These are phyloP conservation scores for Marasmius tenuissimus DNA, from an alignment of 1,284 basidiomycete species.

Conservation along the genomic window DNA sequence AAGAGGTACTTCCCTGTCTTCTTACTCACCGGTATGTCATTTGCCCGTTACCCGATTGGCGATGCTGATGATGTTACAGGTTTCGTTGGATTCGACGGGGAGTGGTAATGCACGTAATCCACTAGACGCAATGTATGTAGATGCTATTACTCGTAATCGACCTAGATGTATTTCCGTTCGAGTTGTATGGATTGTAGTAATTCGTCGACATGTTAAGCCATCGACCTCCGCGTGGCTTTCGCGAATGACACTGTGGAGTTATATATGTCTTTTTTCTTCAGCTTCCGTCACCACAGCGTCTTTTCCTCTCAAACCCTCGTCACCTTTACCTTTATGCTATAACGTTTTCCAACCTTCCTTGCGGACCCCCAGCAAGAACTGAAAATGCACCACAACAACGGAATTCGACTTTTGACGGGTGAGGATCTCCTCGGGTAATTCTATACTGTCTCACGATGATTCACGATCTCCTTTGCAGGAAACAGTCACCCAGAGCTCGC, in stretches of 20 bases:
- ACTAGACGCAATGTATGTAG: not conserved
- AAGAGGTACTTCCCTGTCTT: constrained; percentile 81
- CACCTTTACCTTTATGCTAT: constrained; percentile 28
- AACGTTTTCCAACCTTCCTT: constrained; percentile 26
- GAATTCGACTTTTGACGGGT: constrained; percentile 92
- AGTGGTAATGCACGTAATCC: constrained; percentile 53
- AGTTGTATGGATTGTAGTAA: not conserved
- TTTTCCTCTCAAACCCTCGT: constrained; percentile 14
- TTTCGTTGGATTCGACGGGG: constrained; percentile 81
- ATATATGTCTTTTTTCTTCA: not conserved
- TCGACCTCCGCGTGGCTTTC: not conserved
- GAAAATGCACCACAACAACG: constrained; percentile 86
- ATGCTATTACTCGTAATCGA: not conserved
- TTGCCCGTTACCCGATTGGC: constrained; percentile 1
- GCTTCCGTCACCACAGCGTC: not conserved
- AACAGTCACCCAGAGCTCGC: constrained; percentile 99
- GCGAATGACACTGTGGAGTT: not conserved
- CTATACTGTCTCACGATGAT: not conserved
- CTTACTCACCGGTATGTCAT: constrained; percentile 62
- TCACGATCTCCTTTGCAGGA: constrained; percentile 51
- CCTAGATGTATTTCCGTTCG: not conserved
- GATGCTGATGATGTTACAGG: constrained; percentile 38
- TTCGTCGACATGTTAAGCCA: no score
- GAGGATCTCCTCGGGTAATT: constrained; percentile 28
- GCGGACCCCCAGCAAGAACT: not conserved